Evolutionary conservation across 2,329 filamentous ascomycete genomes (phyloP).

Genomic region (Aureobasidium sp.): DNA sequence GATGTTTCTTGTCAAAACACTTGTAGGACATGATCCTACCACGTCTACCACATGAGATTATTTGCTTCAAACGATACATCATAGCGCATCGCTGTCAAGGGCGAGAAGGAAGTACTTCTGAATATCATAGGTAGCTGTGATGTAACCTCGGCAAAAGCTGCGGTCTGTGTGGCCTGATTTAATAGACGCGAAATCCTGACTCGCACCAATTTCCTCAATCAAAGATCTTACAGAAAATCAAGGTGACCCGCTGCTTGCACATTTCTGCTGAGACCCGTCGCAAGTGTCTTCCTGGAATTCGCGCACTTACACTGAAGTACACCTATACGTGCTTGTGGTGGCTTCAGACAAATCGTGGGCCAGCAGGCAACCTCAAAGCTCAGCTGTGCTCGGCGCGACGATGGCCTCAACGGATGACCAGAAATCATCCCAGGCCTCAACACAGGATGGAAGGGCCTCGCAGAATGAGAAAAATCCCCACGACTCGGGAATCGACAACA

Average conservation of each 20-base stretch:
- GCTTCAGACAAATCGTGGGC: not conserved
- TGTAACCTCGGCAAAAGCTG: conserved; percentile 7
- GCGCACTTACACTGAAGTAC: not conserved
- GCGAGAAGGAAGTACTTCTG: not conserved
- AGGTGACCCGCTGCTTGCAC: not conserved
- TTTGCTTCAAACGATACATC: not conserved
- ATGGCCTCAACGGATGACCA: conserved; percentile 1
- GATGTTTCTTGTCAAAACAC: not conserved
- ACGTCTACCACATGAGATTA: not conserved
- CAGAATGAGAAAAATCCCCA: not conserved
- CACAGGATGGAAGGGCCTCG: not conserved
- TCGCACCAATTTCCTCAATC: conserved; percentile 11
- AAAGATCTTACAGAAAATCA: conserved; percentile 2
- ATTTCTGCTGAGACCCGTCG: not conserved
- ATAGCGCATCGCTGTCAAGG: not conserved
- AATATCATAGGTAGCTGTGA: not conserved
- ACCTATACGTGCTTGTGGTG: not conserved
- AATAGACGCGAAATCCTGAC: not conserved
- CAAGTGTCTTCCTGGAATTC: not conserved
- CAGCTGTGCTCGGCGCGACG: not conserved
- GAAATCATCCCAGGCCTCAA: not conserved
- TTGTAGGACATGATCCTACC: not conserved
- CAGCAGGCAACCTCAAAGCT: not conserved
- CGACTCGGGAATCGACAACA: not conserved
- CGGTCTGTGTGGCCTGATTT: conserved; percentile 8